Evolutionary conservation across 2,329 filamentous ascomycete species (phyloP).

Genomic region (Sporothrix brunneoviolacea): DNA sequence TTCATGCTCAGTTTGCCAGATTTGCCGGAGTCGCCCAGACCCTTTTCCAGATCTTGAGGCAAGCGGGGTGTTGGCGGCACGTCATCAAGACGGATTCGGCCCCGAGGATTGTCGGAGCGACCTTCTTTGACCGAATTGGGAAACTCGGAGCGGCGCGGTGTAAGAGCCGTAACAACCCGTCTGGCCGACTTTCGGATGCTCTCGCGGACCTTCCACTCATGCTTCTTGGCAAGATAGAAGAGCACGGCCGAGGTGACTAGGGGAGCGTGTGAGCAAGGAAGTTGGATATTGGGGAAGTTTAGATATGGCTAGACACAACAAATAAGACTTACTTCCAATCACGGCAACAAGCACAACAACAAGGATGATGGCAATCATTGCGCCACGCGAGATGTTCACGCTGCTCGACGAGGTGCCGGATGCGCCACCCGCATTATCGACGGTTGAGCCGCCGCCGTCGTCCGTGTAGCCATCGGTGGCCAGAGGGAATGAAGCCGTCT

Average conservation of each 20-base stretch:
- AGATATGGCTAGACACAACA: too few relatives aligned
- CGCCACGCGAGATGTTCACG: slow-evolving; percentile 60
- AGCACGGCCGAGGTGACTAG: slow-evolving; percentile 58
- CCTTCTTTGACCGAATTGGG: slow-evolving; percentile 49
- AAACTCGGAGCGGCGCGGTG: slow-evolving; percentile 56
- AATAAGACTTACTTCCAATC: slow-evolving; percentile 54
- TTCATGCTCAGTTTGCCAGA: slow-evolving; percentile 20
- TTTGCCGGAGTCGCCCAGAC: slow-evolving; percentile 28
- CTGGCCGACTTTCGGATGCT: slow-evolving; percentile 62
- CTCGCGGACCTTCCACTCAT: slow-evolving; percentile 73
- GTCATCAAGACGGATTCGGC: slow-evolving; percentile 45
- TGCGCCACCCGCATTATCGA: slow-evolving; percentile 56
- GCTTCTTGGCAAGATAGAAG: slow-evolving; percentile 77
- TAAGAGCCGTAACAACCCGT: slow-evolving; percentile 54
- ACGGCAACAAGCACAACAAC: slow-evolving; percentile 62
- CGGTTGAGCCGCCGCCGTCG: slow-evolving; percentile 31
- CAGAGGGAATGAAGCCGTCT: slow-evolving; percentile 33
- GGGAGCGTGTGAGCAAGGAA: background rate
- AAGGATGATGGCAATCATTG: slow-evolving; percentile 66
- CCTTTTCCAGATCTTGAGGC: slow-evolving; percentile 55
- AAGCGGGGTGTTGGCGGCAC: slow-evolving; percentile 54
- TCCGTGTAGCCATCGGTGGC: slow-evolving; percentile 34
- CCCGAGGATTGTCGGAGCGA: slow-evolving; percentile 26
- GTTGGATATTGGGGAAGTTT: background rate
- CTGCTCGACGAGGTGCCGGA: slow-evolving; percentile 54